These are phyloP conservation scores for Thraustochytrium sp. DNA, from an alignment of 352 stramenopile genomes.

Conservation along the genomic window DNA sequence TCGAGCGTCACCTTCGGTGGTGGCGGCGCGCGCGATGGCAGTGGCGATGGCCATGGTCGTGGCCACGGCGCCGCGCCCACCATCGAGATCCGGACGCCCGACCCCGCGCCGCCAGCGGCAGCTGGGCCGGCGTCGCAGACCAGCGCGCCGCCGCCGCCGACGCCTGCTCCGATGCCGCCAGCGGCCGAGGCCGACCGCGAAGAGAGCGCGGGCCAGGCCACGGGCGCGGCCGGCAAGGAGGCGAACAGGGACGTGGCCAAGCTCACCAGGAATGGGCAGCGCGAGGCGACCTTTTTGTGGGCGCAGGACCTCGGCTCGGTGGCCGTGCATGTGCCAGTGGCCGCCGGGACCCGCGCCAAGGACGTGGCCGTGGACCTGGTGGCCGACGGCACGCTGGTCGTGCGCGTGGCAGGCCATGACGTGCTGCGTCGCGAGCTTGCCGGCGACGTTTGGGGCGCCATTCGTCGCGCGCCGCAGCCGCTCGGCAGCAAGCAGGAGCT, in stretches of 20 bases:
- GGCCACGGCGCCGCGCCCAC: no score
- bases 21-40: neutral
- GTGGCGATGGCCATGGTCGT: no score
- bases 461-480: neutral
- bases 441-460: constrained; percentile 13
- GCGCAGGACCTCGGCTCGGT: neutral
- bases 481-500: neutral
- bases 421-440: neutral
- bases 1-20: neutral
- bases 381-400: neutral
- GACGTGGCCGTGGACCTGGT: neutral
- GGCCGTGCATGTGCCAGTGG: neutral
- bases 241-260: neutral
- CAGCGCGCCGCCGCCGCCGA: neutral
- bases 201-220: no score
- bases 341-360: neutral
- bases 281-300: constrained; percentile 2
- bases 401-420: neutral
- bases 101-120: no score
- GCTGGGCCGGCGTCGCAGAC: no score
- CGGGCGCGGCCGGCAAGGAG: neutral
- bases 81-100: neutral
- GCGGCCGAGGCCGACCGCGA: neutral
- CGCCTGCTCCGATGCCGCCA: neutral
- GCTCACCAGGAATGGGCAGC: neutral